These are phyloP conservation scores for Stenocarpella maydis DNA, from an alignment of 2,329 filamentous ascomycete species.

Conservation along the genomic window DNA sequence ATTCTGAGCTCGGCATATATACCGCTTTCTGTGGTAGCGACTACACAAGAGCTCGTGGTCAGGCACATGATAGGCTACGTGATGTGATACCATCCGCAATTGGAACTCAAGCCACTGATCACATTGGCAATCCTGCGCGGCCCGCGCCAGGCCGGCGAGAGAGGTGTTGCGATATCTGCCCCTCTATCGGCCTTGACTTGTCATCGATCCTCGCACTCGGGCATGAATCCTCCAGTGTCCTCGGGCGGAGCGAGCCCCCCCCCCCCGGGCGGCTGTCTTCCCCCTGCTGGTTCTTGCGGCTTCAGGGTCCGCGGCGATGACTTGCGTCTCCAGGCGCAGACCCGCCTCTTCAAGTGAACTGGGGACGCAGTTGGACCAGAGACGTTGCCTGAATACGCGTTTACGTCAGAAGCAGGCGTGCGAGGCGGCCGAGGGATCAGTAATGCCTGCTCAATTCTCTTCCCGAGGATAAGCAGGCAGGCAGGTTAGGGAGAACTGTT, in stretches of 20 bases:
- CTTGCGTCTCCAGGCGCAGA: background rate
- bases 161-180: background rate
- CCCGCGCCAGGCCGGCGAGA: slow-evolving; percentile 3
- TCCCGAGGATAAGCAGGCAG: background rate
- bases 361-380: background rate
- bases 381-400: background rate
- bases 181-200: background rate
- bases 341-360: background rate
- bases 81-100: slow-evolving; percentile 10
- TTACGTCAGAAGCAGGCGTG: background rate
- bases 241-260: background rate
- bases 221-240: background rate
- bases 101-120: slow-evolving; percentile 3
- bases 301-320: background rate
- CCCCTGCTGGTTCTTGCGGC: background rate
- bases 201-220: background rate
- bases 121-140: slow-evolving; percentile 15
- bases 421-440: background rate
- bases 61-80: slow-evolving; percentile 10
- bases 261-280: background rate
- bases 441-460: background rate
- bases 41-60: slow-evolving; percentile 1
- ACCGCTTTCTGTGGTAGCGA: slow-evolving; percentile 18
- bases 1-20: slow-evolving; percentile 19
- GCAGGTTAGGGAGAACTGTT: background rate